Base-by-base conservation (phyloP, 169 alveolate genomes). In the Theileria sp. region DNA sequence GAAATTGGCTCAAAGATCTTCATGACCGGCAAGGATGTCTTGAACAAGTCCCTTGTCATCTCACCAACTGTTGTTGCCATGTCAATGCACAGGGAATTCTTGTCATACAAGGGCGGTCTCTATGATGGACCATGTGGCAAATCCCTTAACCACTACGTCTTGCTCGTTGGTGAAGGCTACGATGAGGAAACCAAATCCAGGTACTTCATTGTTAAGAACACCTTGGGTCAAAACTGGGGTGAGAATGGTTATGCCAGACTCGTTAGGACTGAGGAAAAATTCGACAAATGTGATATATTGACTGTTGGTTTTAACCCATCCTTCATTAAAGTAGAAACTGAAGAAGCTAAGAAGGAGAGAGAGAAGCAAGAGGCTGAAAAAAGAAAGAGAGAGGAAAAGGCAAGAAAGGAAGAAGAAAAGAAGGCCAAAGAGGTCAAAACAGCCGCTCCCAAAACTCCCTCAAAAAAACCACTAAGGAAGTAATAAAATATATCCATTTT, bases 21-120 rank as follows among this genome's bases (percentile, higher is more conserved):
- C 62, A 76, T 79, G 36, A 62, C 58, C 12, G 85, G 91, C 28
- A 30, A 68, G 36, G 83, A 86, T 25, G 78, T 91, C 44, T 94
- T 95, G 10, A 64, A 81, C 65, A 70, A 79, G 73, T 81, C 76
- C 54, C 73, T 88, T 67, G 94, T 87, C 34, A 50, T 58, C 50
- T 81, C 81, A 10, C 96, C 96, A 17, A 94, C 96, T 38, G 94
- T 97, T 23, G 96, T 97, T 32, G 96, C 96, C 51, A 88, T 97
- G 70, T 95, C 94, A 78, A 97, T 95, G 51, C 60, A 79, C 70
- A 87, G 86, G 30, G 95, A 94, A 90, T 76, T 87, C 67, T 80
- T 92, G 82, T 86, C 71, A 86, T 97, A 97, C 88, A 66, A 64
- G 21, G 92, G 92, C 19, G 96, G 96, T n/a, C 54, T 93, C 3